Base-by-base conservation (phyloP, 371 early-diverging fungal genomes). In the Choanephora cucurbitarum region DNA sequence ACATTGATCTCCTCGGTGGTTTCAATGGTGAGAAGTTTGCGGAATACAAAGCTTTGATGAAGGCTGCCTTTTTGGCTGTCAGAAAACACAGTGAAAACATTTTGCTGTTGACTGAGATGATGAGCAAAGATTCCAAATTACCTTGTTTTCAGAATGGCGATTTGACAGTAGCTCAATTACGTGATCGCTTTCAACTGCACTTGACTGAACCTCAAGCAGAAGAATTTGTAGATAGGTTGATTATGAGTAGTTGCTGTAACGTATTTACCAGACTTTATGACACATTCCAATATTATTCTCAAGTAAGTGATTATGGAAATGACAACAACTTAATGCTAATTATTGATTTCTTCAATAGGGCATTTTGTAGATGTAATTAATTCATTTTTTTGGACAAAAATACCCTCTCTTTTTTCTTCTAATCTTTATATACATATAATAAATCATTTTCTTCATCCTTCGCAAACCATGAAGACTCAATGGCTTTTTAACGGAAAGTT, bases 201-300 rank as follows among this genome's bases (percentile, higher is more conserved):
- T 69, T 96, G 65, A 92, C 91, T 10, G 97, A 97, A 58, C 70
- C 84, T 40, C 95, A 97, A 73, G 87, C 89, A 33, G 90, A 89
- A 52, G 93, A 89, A 46, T 87, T 90, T 71, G 87, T 99, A 33
- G 98, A 97, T 59, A 81, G 88, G 60, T 62, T 99, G 71, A 92
- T 99, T 21, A 90, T 96, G 75, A 88, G 89, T 60, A 91, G 93
- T 72, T 88, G 90, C 62, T 94, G 95, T 65, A 99, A 93, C 71
- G 91, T 97, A 61, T 94, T 92, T 75, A 99, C 98, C 6, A 85
- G 92, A 59, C 80, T 99, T 54, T 99, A 99, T 83, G 99, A 99
- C 83, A 88, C 94, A 23, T 99, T 92, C 78, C 99, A 99, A 77
- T 99, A 98, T 76, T 98, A 94, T 69, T 92, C 95, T 41, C 94